These are phyloP conservation scores for Pichia nakasei DNA, from an alignment of 805 yeast species.

Conservation along the genomic window DNA sequence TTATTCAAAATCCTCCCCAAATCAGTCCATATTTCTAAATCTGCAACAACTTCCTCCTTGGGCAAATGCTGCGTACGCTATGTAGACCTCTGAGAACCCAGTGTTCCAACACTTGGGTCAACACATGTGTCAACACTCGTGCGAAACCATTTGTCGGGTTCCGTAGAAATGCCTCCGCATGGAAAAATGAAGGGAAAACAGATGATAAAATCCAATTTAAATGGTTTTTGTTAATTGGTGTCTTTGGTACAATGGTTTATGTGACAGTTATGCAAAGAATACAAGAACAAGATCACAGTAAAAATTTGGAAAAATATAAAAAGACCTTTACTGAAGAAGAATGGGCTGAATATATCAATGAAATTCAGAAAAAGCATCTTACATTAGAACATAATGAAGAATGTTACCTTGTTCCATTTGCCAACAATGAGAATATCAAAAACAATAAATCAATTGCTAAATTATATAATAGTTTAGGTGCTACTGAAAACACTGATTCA, in stretches of 20 bases:
- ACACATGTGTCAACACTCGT: too few relatives aligned
- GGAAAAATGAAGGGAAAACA: conserved; percentile 7
- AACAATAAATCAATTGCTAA: conserved; percentile 11
- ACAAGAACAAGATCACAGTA: conserved; percentile 24
- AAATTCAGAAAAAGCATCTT: conserved; percentile 24
- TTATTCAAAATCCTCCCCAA: too few relatives aligned
- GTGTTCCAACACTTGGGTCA: too few relatives aligned
- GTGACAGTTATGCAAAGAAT: conserved; percentile 24
- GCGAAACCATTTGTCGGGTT: not conserved
- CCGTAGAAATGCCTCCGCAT: not conserved
- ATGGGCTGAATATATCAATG: conserved; percentile 32
- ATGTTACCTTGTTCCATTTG: conserved; percentile 25
- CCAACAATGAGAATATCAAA: conserved; percentile 1
- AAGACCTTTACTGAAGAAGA: conserved; percentile 41
- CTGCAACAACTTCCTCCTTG: too few relatives aligned
- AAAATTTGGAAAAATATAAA: conserved; percentile 23
- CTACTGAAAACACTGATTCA: conserved; percentile 4
- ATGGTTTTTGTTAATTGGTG: conserved; percentile 28
- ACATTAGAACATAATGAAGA: conserved; percentile 19
- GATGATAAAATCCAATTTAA: conserved; percentile 12
- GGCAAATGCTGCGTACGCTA: too few relatives aligned
- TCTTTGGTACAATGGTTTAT: conserved; percentile 37
- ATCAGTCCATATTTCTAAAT: too few relatives aligned
- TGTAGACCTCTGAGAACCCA: too few relatives aligned
- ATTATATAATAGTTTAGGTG: conserved; percentile 12